Conservation (phyloP, 352 stramenopile genomes). For the Ophiocytium majus region DNA sequence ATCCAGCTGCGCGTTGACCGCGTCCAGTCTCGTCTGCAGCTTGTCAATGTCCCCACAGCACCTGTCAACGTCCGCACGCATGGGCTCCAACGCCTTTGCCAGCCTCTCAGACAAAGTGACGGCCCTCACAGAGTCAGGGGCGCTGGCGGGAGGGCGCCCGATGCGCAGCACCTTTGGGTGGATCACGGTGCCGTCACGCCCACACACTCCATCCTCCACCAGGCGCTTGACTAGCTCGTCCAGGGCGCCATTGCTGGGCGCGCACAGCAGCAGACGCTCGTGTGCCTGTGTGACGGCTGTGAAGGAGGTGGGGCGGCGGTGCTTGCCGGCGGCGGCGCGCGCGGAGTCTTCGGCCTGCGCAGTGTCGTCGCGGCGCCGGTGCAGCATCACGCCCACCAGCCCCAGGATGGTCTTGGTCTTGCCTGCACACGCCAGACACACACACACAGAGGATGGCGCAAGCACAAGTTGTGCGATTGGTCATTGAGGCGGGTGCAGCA, state of each 20-base stretch:
- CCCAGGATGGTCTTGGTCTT: slow-evolving; percentile 48
- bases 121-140: slow-evolving; percentile 38
- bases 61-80: not conserved
- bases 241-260: slow-evolving; percentile 72
- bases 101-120: slow-evolving; percentile 25
- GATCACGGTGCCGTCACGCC: slow-evolving; percentile 31
- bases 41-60: not conserved
- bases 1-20: not conserved
- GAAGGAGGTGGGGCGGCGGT: not conserved
- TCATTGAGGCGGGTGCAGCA: not conserved
- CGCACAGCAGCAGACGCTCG: slow-evolving; percentile 57
- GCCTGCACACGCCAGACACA: slow-evolving; percentile 1
- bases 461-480: not conserved
- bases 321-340: not conserved
- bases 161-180: slow-evolving; percentile 42
- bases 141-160: slow-evolving; percentile 24
- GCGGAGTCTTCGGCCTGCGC: not conserved
- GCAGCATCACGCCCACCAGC: slow-evolving; percentile 44
- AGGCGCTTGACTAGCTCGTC: slow-evolving; percentile 47
- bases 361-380: slow-evolving; percentile 23
- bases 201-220: slow-evolving; percentile 37
- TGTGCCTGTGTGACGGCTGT: not conserved
- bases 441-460: not conserved
- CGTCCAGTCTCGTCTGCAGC: not conserved
- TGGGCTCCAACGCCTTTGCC: slow-evolving; percentile 21